Percentiles rank a stretch among this genome's conserved stretches.
phyloP scores from a whole-genome alignment of 768 basidiomycete species.

The Mycena kentingensis region DNA sequence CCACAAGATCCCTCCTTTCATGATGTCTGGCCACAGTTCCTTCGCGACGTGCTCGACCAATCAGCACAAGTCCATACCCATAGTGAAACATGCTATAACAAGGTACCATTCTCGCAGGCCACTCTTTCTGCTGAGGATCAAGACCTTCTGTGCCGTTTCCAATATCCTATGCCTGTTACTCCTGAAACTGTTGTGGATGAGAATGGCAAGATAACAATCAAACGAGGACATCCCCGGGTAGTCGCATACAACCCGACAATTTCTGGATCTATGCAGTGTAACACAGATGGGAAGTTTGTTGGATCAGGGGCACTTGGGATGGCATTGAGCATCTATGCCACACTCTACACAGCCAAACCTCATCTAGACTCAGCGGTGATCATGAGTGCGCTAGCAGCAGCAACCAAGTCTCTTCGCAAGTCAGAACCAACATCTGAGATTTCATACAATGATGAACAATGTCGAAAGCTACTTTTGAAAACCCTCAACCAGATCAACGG shows the following conservation, averaged over 20 bases:
- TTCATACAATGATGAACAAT: not conserved
- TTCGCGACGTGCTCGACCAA: not conserved
- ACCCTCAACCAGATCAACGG: slow-evolving; percentile 19
- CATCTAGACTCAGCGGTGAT: slow-evolving; percentile 12
- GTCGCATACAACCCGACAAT: slow-evolving; percentile 14
- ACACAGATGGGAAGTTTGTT: slow-evolving; percentile 19
- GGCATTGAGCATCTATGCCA: slow-evolving; percentile 13
- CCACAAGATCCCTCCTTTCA: slow-evolving; percentile 2
- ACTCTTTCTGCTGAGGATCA: slow-evolving; percentile 1
- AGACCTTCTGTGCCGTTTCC: slow-evolving; percentile 16
- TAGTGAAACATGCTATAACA: slow-evolving; percentile 14
- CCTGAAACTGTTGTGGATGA: slow-evolving; percentile 14
- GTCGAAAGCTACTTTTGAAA: slow-evolving; percentile 10
- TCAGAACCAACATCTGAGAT: not conserved
- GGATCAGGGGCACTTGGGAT: slow-evolving; percentile 13
- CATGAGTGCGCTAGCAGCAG: slow-evolving; percentile 18
- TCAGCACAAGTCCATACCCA: slow-evolving; percentile 2
- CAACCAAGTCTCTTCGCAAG: not conserved
- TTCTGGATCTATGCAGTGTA: slow-evolving; percentile 15
- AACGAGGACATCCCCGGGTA: slow-evolving; percentile 1
- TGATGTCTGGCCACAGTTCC: slow-evolving; percentile 1
- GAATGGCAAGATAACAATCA: slow-evolving; percentile 14
- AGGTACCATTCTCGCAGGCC: not conserved
- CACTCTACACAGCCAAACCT: slow-evolving; percentile 12
- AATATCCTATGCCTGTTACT: slow-evolving; percentile 5